Base-by-base conservation (phyloP, 169 alveolate species). In the Neospora caninum region DNA sequence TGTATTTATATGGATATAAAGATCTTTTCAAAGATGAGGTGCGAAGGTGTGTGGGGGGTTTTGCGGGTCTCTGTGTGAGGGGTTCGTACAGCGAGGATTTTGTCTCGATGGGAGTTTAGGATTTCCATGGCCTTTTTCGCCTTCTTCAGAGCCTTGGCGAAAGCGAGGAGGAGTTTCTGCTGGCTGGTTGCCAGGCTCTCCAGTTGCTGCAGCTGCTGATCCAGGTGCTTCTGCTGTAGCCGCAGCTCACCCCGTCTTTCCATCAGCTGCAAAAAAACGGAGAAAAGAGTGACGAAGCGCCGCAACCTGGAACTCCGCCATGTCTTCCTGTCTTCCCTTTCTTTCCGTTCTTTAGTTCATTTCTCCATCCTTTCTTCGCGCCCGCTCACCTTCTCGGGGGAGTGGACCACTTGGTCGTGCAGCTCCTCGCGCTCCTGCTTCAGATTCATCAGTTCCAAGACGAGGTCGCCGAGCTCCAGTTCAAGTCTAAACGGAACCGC, bases 381-480 rank as follows among this genome's bases (percentile, higher is more conserved):
- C 18, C n/a, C n/a, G 4, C 73, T 16, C 73, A 89, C 93, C 73
- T 89, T 89, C 53, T 70, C 67, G 0, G 93, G 93, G n/a, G 87
- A 34, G 82, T 91, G 94, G 6, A 91, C 89, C 38, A 91, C 64
- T 86, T 91, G 94, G 34, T 70, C 88, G 80, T 25, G 84, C 39
- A 64, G 70, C 13, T 91, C 94, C 22, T 80, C 82, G 29, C 82
- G 29, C 82, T 91, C 89, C 82, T 91, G 94, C 91, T 80, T 58
- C 89, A 91, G 82, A 38, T 64, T 53, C 91, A 49, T 18, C 58
- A 91, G 89, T 42, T 91, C 94, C 80, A 70, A 31, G 16, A n/a
- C 78, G n/a, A 78, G 87, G 36, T 67, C 88, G 16, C 45, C 53
- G 43, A 89, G 38, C 73, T 91, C 94, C 45, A 53, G 94, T 64